A percentile compares a stretch with the other conserved stretches of the same genome.
These are phyloP conservation scores for Entomortierella lignicola DNA, from an alignment of 192 early-diverging fungal species.

Conservation along the genomic window DNA sequence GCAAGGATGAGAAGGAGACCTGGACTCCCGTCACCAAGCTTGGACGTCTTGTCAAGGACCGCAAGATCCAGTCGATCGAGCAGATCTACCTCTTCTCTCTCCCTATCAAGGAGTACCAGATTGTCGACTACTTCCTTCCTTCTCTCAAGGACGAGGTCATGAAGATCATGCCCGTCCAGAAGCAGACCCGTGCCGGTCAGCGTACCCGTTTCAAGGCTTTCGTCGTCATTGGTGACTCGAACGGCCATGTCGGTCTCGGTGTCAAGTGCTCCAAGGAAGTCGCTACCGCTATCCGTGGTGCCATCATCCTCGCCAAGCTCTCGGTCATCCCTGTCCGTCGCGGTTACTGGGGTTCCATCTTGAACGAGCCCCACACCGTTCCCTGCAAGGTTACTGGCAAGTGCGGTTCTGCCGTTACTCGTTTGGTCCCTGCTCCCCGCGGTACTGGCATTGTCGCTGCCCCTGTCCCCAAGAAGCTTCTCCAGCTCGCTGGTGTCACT, in stretches of 20 bases:
- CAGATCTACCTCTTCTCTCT: slow-evolving; percentile 98
- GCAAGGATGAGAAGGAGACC: slow-evolving; percentile 71
- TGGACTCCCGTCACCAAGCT: slow-evolving; percentile 95
- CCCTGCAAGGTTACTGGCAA: slow-evolving; percentile 97
- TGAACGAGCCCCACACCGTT: slow-evolving; percentile 98
- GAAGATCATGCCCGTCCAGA: slow-evolving; percentile 99
- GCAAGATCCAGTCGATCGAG: slow-evolving; percentile 96
- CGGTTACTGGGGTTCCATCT: slow-evolving; percentile 97
- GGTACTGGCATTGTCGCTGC: slow-evolving; percentile 99
- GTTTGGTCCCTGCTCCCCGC: slow-evolving; percentile 97
- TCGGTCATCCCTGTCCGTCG: slow-evolving; percentile 97
- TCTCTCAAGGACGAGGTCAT: slow-evolving; percentile 99
- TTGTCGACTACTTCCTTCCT: slow-evolving; percentile 95
- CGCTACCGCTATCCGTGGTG: slow-evolving; percentile 97
- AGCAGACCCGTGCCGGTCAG: slow-evolving; percentile 99
- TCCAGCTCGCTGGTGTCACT: slow-evolving; percentile 95
- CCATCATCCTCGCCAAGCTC: slow-evolving; percentile 99
- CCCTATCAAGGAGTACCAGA: slow-evolving; percentile 99
- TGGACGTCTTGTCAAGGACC: slow-evolving; percentile 98
- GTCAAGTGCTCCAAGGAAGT: slow-evolving; percentile 99
- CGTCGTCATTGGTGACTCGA: slow-evolving; percentile 96
- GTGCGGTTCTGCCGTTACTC: slow-evolving; percentile 93
- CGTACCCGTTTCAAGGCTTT: slow-evolving; percentile 99
- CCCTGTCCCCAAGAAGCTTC: slow-evolving; percentile 97
- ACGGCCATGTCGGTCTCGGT: slow-evolving; percentile 99